Evolutionary conservation across 1,139 yeast species (phyloP), one percentile per base, ranked within the genome.

Genomic region (Nakaseomyces delphensis): DNA sequence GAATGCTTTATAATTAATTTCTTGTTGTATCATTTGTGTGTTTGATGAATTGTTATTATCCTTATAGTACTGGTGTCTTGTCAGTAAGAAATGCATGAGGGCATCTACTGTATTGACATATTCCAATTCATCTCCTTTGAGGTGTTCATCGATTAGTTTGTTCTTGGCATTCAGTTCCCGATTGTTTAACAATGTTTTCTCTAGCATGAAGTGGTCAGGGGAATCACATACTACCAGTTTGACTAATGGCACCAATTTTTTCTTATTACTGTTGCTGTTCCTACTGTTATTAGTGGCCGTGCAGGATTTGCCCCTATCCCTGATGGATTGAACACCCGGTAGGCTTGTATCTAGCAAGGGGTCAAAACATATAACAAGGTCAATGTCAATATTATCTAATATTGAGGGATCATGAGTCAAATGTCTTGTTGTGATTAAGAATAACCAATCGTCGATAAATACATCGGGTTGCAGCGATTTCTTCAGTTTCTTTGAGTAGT

Each of bases 311-410:
- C 28, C 25, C 11, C 19, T 23, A 4, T 23, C 24, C 18, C 61
- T 52, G 32, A 55, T 48, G 37, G 49, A 49, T 10, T 47, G 48
- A 20, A 64, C 45, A 16, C 59, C 58, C 4, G 56, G 56, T 41
- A 68, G 62, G 15, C 63, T 52, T 16, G 67, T 67, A 48, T 76
- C 75, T 33, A 80, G 49, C 21, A 66, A 56, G 1, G 72, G 65
- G 57, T 80, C 87, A 53, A 81, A 74, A n/a, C 84, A 74, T 30
- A 80, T 64, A 15, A 80, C 71, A 43, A 74, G 48, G 45, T 73
- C 68, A 48, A 72, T 44, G n/a, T 55, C 48, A 43, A 63, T 56
- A 29, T 56, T 57, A 15, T 59, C 47, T 31, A 69, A 53, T 44
- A 62, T 48, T 2, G 51, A 47, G 3, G 57, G 52, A 18, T 58